Percentiles rank a stretch among this genome's conserved stretches.
Evolutionary conservation across 1,284 basidiomycete genomes (phyloP).

Genomic region (Sphagnurus paluster): DNA sequence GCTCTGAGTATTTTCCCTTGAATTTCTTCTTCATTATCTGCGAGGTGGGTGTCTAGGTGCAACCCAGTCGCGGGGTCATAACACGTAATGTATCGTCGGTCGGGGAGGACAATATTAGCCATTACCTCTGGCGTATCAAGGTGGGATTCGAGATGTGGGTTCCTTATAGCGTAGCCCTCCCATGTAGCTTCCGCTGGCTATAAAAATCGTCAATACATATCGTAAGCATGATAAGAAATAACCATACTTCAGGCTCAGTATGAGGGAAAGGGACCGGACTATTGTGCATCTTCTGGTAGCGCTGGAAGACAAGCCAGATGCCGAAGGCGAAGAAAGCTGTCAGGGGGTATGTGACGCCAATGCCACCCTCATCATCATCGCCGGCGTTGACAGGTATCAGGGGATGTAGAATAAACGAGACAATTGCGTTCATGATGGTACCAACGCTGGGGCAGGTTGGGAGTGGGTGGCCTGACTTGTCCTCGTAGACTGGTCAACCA

Average conservation of each 20-base stretch:
- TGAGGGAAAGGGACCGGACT: constrained; percentile 67
- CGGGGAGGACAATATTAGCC: constrained; percentile 48
- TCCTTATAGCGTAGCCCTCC: constrained; percentile 51
- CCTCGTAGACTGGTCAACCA: no score
- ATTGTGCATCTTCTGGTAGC: constrained; percentile 72
- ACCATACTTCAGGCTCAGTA: constrained; percentile 57
- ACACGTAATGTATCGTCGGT: constrained; percentile 77
- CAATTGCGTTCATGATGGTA: constrained; percentile 42
- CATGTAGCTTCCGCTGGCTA: constrained; percentile 57
- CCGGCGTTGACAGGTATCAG: constrained; percentile 45
- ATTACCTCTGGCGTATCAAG: constrained; percentile 53
- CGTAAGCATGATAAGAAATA: constrained; percentile 2
- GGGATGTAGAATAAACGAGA: constrained; percentile 53
- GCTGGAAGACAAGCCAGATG: constrained; percentile 72
- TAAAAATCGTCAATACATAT: neutral
- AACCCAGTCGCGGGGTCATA: constrained; percentile 89
- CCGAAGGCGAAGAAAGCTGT: constrained; percentile 69
- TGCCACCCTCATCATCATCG: constrained; percentile 43
- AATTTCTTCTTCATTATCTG: constrained; percentile 72
- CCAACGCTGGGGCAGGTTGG: constrained; percentile 9
- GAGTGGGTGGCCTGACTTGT: neutral
- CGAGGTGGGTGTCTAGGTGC: constrained; percentile 69
- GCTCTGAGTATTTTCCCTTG: constrained; percentile 69
- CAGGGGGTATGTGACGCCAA: constrained; percentile 57
- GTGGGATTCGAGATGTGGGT: constrained; percentile 66